Base-by-base conservation (phyloP, 73 alveolate species). In the Stentor coeruleus region DNA sequence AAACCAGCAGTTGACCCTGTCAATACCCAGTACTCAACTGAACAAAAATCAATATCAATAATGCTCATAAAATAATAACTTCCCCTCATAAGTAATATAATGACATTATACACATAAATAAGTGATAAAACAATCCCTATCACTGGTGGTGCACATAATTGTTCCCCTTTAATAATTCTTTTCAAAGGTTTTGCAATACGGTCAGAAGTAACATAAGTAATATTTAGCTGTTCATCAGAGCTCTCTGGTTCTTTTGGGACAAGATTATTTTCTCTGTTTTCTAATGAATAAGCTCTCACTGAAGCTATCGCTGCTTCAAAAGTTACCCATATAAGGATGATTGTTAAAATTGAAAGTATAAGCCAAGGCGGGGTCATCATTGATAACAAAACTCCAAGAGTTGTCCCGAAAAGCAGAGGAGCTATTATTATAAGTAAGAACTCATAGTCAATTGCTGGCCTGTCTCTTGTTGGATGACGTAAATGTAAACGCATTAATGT, bases 381-480 rank as follows among this genome's bases (percentile, higher is more conserved):
- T 26, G n/a, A 14, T 20, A 66, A 26, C n/a, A 66, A 20, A 11
- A 66, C 79, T 20, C 79, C 79, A 33, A 66, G 41, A 14, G 79
- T 66, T 66, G 40, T 31, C 1, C 79, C 79, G 14, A 66, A 31
- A 20, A 66, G 79, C 79, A 66, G 11, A 1, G 79, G 79, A 31
- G 79, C 11, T 66, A 66, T 1, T 66, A 33, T 66, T 20, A 66
- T 11, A 20, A 66, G n/a, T 1, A 66, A 20, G 49, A 66, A 28
- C 79, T 66, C 79, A 33, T 66, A 66, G 79, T 66, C 37, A 26
- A 66, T 66, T 1, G 37, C 40, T 20, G 79, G 79, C n/a, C 39
- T 20, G 36, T 20, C 37, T 66, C 37, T 66, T 0, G 79, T 66
- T 66, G 79, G 79, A 40, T 66, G 79, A 1, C 79, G n/a, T 66